phyloP scores from a whole-genome alignment of 2,329 filamentous ascomycete genomes.

The Fusarium equiseti region DNA sequence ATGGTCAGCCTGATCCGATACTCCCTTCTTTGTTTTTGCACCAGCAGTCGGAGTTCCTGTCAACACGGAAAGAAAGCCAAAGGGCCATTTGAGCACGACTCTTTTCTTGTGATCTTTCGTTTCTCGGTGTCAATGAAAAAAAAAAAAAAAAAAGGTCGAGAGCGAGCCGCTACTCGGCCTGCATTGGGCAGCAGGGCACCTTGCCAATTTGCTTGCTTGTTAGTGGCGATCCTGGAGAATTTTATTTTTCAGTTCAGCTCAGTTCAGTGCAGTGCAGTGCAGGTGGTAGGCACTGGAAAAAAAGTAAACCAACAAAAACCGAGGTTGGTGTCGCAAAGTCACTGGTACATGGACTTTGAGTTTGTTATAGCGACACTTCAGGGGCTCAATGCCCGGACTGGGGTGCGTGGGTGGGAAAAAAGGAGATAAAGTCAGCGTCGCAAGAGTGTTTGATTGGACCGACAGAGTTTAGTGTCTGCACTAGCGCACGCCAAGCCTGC shows the following conservation, averaged over 20 bases:
- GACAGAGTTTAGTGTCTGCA: conserved; percentile 49
- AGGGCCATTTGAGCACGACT: background rate
- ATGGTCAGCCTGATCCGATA: background rate
- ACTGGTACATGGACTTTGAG: conserved; percentile 40
- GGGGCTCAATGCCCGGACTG: conserved; percentile 52
- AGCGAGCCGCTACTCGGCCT: conserved; percentile 18
- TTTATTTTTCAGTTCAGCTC: background rate
- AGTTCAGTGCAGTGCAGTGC: background rate
- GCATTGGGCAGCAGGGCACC: conserved; percentile 17
- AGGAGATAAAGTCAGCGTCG: conserved; percentile 56
- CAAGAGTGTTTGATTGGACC: conserved; percentile 55
- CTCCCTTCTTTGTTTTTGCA: background rate
- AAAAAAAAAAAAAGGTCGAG: background rate
- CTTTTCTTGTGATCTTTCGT: conserved; percentile 3
- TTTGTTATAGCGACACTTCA: conserved; percentile 56
- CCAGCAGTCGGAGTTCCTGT: background rate
- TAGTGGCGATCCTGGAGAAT: conserved; percentile 37
- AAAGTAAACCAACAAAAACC: conserved; percentile 4
- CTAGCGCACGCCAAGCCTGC: conserved; percentile 55
- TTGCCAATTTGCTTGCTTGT: conserved; percentile 22
- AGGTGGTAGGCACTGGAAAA: background rate
- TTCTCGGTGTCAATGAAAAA: background rate
- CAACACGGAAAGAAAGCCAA: background rate
- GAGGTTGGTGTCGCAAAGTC: conserved; percentile 25
- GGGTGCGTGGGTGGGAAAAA: conserved; percentile 50